A percentile compares a stretch with the other conserved stretches of the same genome.
Evolutionary conservation across 2,329 filamentous ascomycete species (phyloP).

Genomic region (Aspergillus sp.): DNA sequence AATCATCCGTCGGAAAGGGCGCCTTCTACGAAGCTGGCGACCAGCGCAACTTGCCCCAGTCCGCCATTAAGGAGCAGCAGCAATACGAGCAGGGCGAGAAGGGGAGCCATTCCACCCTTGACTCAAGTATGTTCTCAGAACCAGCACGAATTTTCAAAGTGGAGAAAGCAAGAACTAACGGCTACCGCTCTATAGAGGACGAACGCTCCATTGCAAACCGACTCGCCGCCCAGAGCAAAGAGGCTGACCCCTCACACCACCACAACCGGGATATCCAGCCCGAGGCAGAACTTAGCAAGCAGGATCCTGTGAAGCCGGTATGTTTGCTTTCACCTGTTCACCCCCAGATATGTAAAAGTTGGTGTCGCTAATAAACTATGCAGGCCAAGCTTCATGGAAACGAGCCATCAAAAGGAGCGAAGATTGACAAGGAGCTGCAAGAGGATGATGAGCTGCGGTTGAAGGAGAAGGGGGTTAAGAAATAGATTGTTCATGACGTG

Average conservation of each 20-base stretch:
- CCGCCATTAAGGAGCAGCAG: constrained; percentile 52
- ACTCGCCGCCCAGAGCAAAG: constrained; percentile 38
- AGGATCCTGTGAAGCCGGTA: constrained; percentile 45
- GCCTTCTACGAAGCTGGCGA: constrained; percentile 74
- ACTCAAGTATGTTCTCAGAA: constrained; percentile 62
- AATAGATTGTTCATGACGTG: constrained; percentile 20
- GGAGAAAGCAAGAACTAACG: neutral
- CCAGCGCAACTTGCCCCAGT: constrained; percentile 65
- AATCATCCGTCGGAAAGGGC: constrained; percentile 66
- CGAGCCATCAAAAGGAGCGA: constrained; percentile 47
- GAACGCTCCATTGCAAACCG: constrained; percentile 47
- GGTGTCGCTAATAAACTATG: constrained; percentile 10
- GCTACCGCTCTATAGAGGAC: constrained; percentile 34
- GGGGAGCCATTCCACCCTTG: constrained; percentile 66
- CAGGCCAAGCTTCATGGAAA: constrained; percentile 49
- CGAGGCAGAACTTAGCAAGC: constrained; percentile 40
- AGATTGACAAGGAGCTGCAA: constrained; percentile 47
- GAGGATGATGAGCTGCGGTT: constrained; percentile 46
- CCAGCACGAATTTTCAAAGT: neutral
- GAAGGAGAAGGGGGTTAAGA: constrained; percentile 44
- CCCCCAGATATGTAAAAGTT: neutral
- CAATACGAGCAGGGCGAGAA: constrained; percentile 71
- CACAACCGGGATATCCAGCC: constrained; percentile 29
- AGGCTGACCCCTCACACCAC: constrained; percentile 25
- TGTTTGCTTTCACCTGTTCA: constrained; percentile 14